These are phyloP conservation scores for Ampelocalamus luodianensis DNA, from an alignment of 176 grass and related monocot species.

Conservation along the genomic window DNA sequence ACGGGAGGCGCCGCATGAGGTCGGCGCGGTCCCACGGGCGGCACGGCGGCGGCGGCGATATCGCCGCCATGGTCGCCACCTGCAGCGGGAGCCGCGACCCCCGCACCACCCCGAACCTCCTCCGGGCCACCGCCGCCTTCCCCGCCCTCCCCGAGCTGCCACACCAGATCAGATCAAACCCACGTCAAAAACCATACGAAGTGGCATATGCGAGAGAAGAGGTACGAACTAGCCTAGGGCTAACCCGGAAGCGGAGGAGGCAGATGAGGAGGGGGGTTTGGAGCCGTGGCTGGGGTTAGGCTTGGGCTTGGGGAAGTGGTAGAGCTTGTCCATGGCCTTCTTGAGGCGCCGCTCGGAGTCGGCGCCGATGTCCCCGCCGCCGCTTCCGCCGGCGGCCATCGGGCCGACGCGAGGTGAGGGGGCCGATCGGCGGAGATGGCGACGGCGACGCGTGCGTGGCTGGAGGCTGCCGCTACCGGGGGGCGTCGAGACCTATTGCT, in stretches of 20 bases:
- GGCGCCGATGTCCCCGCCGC: slow-evolving; percentile 49
- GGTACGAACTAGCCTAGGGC: slow-evolving; percentile 33
- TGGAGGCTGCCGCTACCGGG: slow-evolving; percentile 15
- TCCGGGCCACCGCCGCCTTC: slow-evolving; percentile 42
- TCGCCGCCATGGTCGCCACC: slow-evolving; percentile 46
- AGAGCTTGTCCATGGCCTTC: slow-evolving; percentile 96
- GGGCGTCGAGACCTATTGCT: not conserved
- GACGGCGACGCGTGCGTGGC: slow-evolving; percentile 43
- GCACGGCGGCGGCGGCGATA: slow-evolving; percentile 62
- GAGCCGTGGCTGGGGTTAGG: slow-evolving; percentile 41
- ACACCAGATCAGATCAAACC: slow-evolving; percentile 41
- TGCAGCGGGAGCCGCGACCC: slow-evolving; percentile 58
- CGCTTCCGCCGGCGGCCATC: slow-evolving; percentile 47
- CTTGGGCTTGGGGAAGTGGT: slow-evolving; percentile 75
- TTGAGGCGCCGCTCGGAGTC: slow-evolving; percentile 84
- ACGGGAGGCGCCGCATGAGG: slow-evolving; percentile 69
- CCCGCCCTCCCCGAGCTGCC: slow-evolving; percentile 40
- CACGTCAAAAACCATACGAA: slow-evolving; percentile 24
- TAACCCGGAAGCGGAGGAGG: slow-evolving; percentile 54
- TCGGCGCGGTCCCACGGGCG: slow-evolving; percentile 90
- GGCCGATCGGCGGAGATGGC: slow-evolving; percentile 27
- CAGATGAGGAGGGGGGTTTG: slow-evolving; percentile 43
- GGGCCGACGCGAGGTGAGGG: slow-evolving; percentile 18
- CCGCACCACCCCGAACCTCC: slow-evolving; percentile 59
- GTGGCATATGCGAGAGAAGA: not conserved